Base-by-base conservation (phyloP, 805 yeast genomes). In the Wickerhamomyces sydowiorum region DNA sequence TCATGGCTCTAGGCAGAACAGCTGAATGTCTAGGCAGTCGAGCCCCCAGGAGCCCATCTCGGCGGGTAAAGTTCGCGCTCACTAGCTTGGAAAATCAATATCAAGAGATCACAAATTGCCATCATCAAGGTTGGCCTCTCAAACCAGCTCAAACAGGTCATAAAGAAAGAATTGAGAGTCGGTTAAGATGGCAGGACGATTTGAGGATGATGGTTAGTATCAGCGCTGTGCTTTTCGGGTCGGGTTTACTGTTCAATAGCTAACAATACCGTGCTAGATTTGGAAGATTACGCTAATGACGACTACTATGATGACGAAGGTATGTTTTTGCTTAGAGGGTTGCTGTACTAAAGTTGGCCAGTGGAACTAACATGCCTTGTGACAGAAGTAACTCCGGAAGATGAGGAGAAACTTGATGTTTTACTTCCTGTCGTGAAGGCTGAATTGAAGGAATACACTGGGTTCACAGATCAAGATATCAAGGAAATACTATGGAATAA, bases 401-500 rank as follows among this genome's bases (percentile, higher is more conserved):
- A 61, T 18, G 62, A 67, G 39, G 65, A 57, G 37, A 64, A 66
- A 36, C 56, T 80, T 34, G 65, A 69, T 41, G 66, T 57, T 3
- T 43, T 64, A 13, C 57, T 78, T 23, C 82, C 82, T 1, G 31
- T 48, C 21, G 58, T 76, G 18, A 72, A 69, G 53, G 42, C 54
- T 28, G 51, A 57, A 40, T 49, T 74, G 28, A 56, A 49, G 17
- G 62, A 62, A 8, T 73, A 71, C 38, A 56, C 57, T 8, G 63
- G 62, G 0, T 67, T 76, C 37, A 64, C 67, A 8, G 82, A 77
- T 21, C 52, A 64, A 13, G 76, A 72, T 36, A 59, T 83, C 45
- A 75, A 78, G 51, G 82, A 78, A 48, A 64, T 77, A 0, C 64
- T 84, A 10, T 82, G 81, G 73, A 67, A 66, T 48, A 76, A 78